phyloP scores from a whole-genome alignment of 2,329 filamentous ascomycete species.

The Elsinoe ampelina region DNA sequence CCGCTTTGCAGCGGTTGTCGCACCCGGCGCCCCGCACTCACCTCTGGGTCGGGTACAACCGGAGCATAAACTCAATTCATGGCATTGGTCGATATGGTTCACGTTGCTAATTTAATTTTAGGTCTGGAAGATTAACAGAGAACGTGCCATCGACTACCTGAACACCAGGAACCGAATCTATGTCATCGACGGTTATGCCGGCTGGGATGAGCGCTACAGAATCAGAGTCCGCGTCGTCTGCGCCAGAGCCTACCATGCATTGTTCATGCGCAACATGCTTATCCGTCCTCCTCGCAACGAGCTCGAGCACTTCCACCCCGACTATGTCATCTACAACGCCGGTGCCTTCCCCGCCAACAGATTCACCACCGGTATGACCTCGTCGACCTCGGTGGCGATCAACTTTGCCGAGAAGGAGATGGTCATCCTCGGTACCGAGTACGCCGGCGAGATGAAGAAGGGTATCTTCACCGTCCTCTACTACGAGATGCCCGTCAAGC shows the following conservation, averaged over 20 bases:
- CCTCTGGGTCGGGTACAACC: slow-evolving; percentile 23
- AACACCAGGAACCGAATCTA: slow-evolving; percentile 99
- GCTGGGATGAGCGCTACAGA: slow-evolving; percentile 97
- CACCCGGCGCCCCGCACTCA: neutral
- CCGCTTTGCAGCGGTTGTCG: neutral
- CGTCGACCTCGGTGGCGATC: slow-evolving; percentile 92
- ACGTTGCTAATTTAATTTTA: slow-evolving; percentile 31
- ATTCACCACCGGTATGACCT: slow-evolving; percentile 98
- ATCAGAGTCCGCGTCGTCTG: slow-evolving; percentile 97
- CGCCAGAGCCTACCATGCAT: slow-evolving; percentile 96
- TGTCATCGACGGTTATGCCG: slow-evolving; percentile 92
- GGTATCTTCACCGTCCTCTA: slow-evolving; percentile 96
- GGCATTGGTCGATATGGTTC: neutral
- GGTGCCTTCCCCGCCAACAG: slow-evolving; percentile 97
- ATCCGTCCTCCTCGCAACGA: slow-evolving; percentile 87
- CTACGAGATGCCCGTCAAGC: slow-evolving; percentile 99
- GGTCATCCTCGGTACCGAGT: slow-evolving; percentile 98
- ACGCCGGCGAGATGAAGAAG: slow-evolving; percentile 97
- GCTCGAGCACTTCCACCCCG: slow-evolving; percentile 93
- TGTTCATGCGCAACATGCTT: slow-evolving; percentile 99
- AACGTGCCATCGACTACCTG: slow-evolving; percentile 96
- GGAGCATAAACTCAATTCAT: slow-evolving; percentile 14
- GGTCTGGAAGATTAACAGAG: slow-evolving; percentile 99
- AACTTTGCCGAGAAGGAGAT: slow-evolving; percentile 99
- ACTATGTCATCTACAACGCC: slow-evolving; percentile 99